phyloP scores from a whole-genome alignment of 192 early-diverging fungal species.

The Backusella psychrophila region DNA sequence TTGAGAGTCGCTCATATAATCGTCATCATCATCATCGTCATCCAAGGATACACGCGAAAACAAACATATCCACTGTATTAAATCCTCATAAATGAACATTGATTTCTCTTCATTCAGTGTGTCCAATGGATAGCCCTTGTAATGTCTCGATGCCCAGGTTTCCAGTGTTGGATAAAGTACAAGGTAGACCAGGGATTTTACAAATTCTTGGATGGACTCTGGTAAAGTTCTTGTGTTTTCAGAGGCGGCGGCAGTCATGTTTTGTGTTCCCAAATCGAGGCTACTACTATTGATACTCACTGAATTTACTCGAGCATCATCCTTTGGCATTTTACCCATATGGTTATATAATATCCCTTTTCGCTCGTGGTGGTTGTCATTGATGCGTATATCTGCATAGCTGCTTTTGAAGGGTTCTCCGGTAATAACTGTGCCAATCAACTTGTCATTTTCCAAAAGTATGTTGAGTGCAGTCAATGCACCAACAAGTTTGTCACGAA shows the following conservation, averaged over 20 bases:
- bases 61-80: constrained; percentile 1
- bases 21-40: constrained; percentile 11
- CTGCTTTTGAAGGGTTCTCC: not conserved
- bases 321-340: not conserved
- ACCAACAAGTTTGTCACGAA: constrained; percentile 3
- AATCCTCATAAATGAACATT: not conserved
- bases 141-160: constrained; percentile 6
- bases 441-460: constrained; percentile 20
- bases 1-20: not conserved
- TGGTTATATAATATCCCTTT: not conserved
- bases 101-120: constrained; percentile 12
- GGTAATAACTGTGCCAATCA: constrained; percentile 1
- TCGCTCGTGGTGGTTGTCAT: not conserved
- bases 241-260: not conserved
- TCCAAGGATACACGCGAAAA: not conserved
- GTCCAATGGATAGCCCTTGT: not conserved
- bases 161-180: constrained; percentile 7
- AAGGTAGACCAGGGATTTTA: constrained; percentile 14
- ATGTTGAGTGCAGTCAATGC: constrained; percentile 14
- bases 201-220: constrained; percentile 16
- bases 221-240: constrained; percentile 8
- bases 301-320: not conserved
- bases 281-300: not conserved
- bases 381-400: constrained; percentile 1
- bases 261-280: constrained; percentile 2